Percentiles rank a stretch among this genome's conserved stretches.
Evolutionary conservation across 306 rosid genomes (phyloP).

Genomic region (Quercus rubra): DNA sequence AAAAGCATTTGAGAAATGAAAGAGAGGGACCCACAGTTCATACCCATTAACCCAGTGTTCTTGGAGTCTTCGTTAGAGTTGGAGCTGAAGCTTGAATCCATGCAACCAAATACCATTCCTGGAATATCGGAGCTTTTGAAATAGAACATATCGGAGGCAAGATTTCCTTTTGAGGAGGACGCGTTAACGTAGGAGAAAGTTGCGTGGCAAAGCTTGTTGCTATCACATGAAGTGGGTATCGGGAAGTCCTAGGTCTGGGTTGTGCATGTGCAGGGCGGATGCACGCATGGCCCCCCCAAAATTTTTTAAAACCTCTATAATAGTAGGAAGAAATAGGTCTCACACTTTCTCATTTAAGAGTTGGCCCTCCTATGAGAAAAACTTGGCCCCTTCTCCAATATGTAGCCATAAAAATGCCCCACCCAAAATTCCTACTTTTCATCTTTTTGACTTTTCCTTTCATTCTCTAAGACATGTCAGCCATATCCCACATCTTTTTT

Average conservation of each 20-base stretch:
- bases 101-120: conserved; percentile 65
- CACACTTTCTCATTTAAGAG: too few species aligned
- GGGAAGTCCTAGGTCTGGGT: conserved; percentile 61
- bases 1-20: conserved; percentile 59
- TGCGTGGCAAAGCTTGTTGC: conserved; percentile 72
- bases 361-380: too few species aligned
- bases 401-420: too few species aligned
- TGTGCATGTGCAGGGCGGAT: conserved; percentile 15
- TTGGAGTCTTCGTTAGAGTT: conserved; percentile 45
- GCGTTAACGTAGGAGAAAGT: conserved; percentile 73
- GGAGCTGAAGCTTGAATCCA: conserved; percentile 51
- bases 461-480: too few species aligned
- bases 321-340: too few species aligned
- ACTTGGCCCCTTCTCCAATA: too few species aligned
- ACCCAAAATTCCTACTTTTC: too few species aligned
- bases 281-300: too few species aligned
- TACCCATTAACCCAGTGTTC: conserved; percentile 76
- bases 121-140: conserved; percentile 38
- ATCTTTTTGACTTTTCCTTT: too few species aligned
- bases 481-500: too few species aligned
- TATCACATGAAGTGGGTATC: conserved; percentile 80
- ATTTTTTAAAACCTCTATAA: too few species aligned
- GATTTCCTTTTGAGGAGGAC: conserved; percentile 78
- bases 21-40: conserved; percentile 81
- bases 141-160: conserved; percentile 63